Evolutionary conservation across 1,284 basidiomycete species (phyloP).

Genomic region (Porogramme epimiltina): DNA sequence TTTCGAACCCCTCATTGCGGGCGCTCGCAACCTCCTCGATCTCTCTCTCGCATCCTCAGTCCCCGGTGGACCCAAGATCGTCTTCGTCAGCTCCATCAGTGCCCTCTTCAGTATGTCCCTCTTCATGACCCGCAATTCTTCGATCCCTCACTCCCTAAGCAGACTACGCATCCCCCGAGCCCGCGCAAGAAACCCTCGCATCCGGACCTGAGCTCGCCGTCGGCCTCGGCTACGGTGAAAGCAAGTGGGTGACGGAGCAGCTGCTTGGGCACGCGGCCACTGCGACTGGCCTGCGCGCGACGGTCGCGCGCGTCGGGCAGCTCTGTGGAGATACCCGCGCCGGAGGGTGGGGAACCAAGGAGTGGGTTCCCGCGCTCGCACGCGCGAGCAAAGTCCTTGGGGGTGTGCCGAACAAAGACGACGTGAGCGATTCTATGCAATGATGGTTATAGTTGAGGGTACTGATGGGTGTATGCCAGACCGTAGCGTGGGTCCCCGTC

Average conservation of each 20-base stretch:
- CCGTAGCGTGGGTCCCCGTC: constrained; percentile 21
- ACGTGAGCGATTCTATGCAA: not conserved
- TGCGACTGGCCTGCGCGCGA: constrained; percentile 6
- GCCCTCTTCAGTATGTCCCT: not conserved
- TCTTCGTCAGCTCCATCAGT: constrained; percentile 31
- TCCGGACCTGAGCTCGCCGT: constrained; percentile 6
- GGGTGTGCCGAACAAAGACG: constrained; percentile 2
- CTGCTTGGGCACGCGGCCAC: constrained; percentile 5
- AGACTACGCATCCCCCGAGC: not conserved
- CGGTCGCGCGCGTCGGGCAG: constrained; percentile 17
- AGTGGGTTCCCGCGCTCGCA: constrained; percentile 15
- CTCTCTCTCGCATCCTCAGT: constrained; percentile 36
- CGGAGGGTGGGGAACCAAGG: constrained; percentile 16
- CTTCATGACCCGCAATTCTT: not conserved
- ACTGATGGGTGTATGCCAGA: not conserved
- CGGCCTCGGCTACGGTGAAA: constrained; percentile 18
- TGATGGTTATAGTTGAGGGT: not conserved
- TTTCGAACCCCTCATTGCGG: constrained; percentile 39
- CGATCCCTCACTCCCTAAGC: not conserved
- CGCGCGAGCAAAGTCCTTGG: constrained; percentile 5
- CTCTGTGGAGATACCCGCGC: constrained; percentile 10
- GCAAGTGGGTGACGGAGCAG: constrained; percentile 21
- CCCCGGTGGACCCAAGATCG: constrained; percentile 15
- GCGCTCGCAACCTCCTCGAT: constrained; percentile 42
- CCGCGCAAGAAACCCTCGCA: constrained; percentile 4